Base-by-base conservation (phyloP, 2,329 filamentous ascomycete species). In the Calycina herbarum region DNA sequence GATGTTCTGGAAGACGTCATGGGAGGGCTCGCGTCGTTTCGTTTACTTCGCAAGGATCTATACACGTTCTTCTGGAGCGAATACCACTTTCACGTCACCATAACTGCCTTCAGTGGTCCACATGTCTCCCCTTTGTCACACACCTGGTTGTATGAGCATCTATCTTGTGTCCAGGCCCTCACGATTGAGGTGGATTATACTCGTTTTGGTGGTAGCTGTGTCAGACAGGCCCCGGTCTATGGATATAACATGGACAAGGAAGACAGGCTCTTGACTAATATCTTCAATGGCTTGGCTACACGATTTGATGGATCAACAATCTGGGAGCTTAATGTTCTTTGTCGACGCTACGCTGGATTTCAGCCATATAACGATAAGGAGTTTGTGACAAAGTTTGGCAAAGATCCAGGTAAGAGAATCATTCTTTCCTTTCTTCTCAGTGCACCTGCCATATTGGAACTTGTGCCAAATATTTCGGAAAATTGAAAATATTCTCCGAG, bases 181-280 rank as follows among this genome's bases (percentile, higher is more conserved):
- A 74, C 74, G 5, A 64, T 76, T 10, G 75, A 77, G 63, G 35
- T 73, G 6, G 75, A 77, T 54, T 67, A 74, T 33, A 76, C 75
- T 33, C 61, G 66, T 20, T 71, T 76, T 57, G 74, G 70, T 56
- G 67, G 70, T 27, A 70, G 68, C 40, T 59, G 61, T 13, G 42
- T 64, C 6, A 70, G 61, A 51, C 24, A 59, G 48, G 69, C 71
- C 38, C 38, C 67, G 7, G 7, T 58, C 20, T 67, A 61, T 31
- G 63, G 63, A 1, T 67, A 70, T 11, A 61, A 69, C 8, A 63
- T 65, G 56, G 64, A 64, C 17, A 71, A 70, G 58, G 62, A 68
- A n/a, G 69, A 72, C 3, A 58, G n/a, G 17, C 40, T 68, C n/a
- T 20, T 71, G 10, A 17, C 17, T 10, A 33, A 57, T 2, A 62